phyloP scores from a whole-genome alignment of 2,329 filamentous ascomycete species.

The Zymoseptoria ardabiliae region DNA sequence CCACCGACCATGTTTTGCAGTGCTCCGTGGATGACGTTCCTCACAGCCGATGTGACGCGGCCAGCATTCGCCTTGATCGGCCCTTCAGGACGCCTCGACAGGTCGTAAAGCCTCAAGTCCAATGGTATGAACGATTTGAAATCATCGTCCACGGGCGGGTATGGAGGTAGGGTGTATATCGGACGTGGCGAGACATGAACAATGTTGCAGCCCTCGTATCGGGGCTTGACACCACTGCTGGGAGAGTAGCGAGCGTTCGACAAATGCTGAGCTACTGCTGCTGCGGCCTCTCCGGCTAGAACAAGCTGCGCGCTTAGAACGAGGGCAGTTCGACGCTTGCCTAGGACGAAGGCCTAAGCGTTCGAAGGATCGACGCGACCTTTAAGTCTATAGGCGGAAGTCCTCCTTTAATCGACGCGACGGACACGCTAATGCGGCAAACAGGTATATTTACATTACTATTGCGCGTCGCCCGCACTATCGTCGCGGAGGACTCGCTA shows the following conservation, averaged over 20 bases:
- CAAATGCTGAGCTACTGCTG: conserved; percentile 62
- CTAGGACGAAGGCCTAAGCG: not conserved
- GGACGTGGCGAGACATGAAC: conserved; percentile 64
- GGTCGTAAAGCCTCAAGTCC: conserved; percentile 66
- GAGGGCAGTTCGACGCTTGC: no score
- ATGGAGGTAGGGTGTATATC: conserved; percentile 61
- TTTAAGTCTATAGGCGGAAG: not conserved
- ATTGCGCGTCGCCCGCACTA: not conserved
- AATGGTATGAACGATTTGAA: conserved; percentile 58
- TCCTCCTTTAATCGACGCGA: no score
- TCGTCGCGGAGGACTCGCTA: not conserved
- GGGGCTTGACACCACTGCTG: conserved; percentile 12
- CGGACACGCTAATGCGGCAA: no score
- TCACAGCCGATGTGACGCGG: conserved; percentile 50
- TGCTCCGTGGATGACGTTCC: conserved; percentile 22
- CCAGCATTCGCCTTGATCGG: conserved; percentile 58
- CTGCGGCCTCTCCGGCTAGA: conserved; percentile 69
- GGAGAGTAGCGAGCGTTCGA: conserved; percentile 56
- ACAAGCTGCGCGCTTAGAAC: no score
- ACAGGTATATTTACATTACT: not conserved
- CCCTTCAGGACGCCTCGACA: conserved; percentile 51
- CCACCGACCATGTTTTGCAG: conserved; percentile 35
- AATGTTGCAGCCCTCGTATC: conserved; percentile 44
- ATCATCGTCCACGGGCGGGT: conserved; percentile 32
- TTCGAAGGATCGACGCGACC: not conserved